Base-by-base conservation (phyloP, 176 grass and related monocot genomes). In the Paspalum notatum region DNA sequence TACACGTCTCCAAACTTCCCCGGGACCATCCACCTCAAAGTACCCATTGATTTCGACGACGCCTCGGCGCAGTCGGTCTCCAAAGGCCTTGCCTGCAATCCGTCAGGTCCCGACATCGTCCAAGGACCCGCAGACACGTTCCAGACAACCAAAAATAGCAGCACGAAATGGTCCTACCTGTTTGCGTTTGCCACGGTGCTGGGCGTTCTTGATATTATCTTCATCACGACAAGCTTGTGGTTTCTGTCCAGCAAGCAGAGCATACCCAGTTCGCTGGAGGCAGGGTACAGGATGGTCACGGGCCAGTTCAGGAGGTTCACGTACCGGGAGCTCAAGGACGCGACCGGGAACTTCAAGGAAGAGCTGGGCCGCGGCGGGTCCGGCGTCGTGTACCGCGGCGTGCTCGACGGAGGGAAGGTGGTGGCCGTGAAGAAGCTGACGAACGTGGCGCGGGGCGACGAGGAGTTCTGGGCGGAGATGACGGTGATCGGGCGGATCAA, bases 331-430 rank as follows among this genome's bases (percentile, higher is more conserved):
- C n/a, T 91, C 58, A 77, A 68, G 83, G 70, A 84, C 44, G 91
- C 75, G 13, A 91, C 88, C 11, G 83, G 74, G 5, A 84, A 90
- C 2, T 87, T 90, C 70, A 95, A 83, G 60, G 87, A 92, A 40
- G 89, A 90, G 77, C 39, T 95, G 20, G 93, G 93, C 15, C 76
- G 90, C 4, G 90, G 93, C n/a, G 78, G 78, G 13, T 90, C 93
- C 0, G 88, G 91, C 6, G 38, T 89, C 39, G 88, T 91, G 8
- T 94, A 91, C 73, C 72, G 84, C 15, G 91, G 85, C 10, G 78
- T 91, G 25, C 68, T 91, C 7, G 75, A 91, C 16, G 50, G 78
- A 18, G 47, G 45, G 1, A 81, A 83, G 40, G 64, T 96, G 2
- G 79, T 96, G 6, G 90, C 90, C 0, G 87, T 92, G 16, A 96